Evolutionary conservation across 176 grass and related monocot species (phyloP).

Genomic region (Thinopyrum elongatum): DNA sequence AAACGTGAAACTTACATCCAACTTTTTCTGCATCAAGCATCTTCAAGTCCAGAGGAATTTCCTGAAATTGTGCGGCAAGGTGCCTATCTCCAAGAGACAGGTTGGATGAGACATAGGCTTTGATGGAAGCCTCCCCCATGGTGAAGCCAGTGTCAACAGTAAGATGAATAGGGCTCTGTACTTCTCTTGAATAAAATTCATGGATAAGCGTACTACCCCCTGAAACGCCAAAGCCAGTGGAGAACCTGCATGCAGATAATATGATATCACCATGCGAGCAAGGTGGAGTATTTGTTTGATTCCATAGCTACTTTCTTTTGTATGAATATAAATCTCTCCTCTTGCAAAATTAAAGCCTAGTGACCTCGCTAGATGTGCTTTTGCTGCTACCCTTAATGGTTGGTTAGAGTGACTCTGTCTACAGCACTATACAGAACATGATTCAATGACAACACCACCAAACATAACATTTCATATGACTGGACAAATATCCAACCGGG

Average conservation of each 20-base stretch:
- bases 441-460: not conserved
- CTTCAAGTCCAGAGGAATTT: slow-evolving; percentile 83
- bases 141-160: slow-evolving; percentile 89
- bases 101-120: slow-evolving; percentile 74
- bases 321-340: not conserved
- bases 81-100: slow-evolving; percentile 81
- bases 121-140: slow-evolving; percentile 80
- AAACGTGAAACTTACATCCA: slow-evolving; percentile 68
- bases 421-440: not conserved
- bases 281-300: not conserved
- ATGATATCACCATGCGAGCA: not conserved
- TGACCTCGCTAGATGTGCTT: not conserved
- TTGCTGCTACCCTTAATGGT: not conserved
- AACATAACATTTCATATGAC: not conserved
- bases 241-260: slow-evolving; percentile 65
- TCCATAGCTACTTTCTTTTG: not conserved
- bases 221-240: slow-evolving; percentile 88
- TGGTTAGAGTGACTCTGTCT: not conserved
- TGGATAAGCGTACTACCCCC: slow-evolving; percentile 90
- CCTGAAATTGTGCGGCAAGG: slow-evolving; percentile 86
- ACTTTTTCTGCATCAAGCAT: slow-evolving; percentile 84
- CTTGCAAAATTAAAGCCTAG: not conserved
- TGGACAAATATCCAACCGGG: not conserved
- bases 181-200: slow-evolving; percentile 87
- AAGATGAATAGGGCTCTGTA: slow-evolving; percentile 75